Conservation (phyloP, 2,329 filamentous ascomycete species). For the Penicillium corylophilum region DNA sequence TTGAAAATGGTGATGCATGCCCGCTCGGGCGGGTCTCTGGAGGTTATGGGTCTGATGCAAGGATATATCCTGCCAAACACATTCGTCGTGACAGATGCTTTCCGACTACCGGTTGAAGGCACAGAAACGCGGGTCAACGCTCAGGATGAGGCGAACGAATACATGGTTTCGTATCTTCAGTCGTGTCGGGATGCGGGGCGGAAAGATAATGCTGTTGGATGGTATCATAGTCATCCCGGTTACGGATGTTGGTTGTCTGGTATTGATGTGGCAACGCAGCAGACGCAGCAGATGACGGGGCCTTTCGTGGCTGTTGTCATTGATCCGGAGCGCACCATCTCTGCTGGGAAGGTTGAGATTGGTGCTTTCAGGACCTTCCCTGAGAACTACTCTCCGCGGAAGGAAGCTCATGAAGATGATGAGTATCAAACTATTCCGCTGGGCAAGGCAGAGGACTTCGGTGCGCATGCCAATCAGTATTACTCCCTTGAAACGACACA, state of each 20-base stretch:
- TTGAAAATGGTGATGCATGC: constrained; percentile 99
- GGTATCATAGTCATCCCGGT: constrained; percentile 97
- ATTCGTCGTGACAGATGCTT: constrained; percentile 90
- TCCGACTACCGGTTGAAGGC: constrained; percentile 90
- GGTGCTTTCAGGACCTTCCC: constrained; percentile 94
- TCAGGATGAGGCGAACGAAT: constrained; percentile 93
- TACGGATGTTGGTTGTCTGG: constrained; percentile 98
- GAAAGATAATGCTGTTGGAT: constrained; percentile 89
- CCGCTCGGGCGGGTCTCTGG: constrained; percentile 84
- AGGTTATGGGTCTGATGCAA: constrained; percentile 98
- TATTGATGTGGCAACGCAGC: constrained; percentile 89
- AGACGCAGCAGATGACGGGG: constrained; percentile 83
- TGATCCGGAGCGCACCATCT: constrained; percentile 93
- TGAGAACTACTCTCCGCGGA: constrained; percentile 63
- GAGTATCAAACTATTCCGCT: constrained; percentile 66
- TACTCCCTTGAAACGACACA: constrained; percentile 89
- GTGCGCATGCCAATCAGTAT: constrained; percentile 85
- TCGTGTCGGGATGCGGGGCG: constrained; percentile 72
- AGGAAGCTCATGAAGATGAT: constrained; percentile 47
- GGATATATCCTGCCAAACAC: constrained; percentile 81
- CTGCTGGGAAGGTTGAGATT: constrained; percentile 92
- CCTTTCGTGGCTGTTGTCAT: constrained; percentile 96
- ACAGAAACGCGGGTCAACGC: constrained; percentile 99
- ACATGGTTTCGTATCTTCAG: constrained; percentile 83
- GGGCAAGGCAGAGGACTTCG: constrained; percentile 94